phyloP scores from a whole-genome alignment of 208 protist species.

The Leishmania gerbilli region DNA sequence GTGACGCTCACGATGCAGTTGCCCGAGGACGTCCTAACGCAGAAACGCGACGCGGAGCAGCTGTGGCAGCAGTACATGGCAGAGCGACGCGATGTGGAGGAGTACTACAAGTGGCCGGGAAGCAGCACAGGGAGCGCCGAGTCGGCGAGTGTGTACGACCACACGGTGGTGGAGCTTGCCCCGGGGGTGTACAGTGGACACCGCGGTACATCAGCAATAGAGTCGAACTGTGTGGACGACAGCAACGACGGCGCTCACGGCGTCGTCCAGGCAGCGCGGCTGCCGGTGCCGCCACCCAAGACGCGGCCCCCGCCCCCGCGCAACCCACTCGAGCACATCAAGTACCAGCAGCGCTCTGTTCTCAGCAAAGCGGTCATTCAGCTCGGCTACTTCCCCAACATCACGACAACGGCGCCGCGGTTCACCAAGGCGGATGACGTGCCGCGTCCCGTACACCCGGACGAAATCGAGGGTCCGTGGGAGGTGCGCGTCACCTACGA shows the following conservation, averaged over 20 bases:
- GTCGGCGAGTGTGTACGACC: slow-evolving; percentile 66
- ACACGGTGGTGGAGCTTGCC: slow-evolving; percentile 72
- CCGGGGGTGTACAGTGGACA: slow-evolving; percentile 56
- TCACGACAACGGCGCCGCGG: slow-evolving; percentile 52
- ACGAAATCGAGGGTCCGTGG: slow-evolving; percentile 91
- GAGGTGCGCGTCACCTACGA: slow-evolving; percentile 86
- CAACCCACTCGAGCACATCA: slow-evolving; percentile 80
- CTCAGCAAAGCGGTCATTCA: slow-evolving; percentile 76
- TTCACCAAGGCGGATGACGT: slow-evolving; percentile 46
- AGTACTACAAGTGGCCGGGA: slow-evolving; percentile 78
- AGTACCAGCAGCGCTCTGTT: slow-evolving; percentile 55
- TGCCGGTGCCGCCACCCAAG: slow-evolving; percentile 73
- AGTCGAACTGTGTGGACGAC: neutral
- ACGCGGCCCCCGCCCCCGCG: slow-evolving; percentile 41
- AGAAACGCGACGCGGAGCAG: slow-evolving; percentile 83
- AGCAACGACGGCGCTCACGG: slow-evolving; percentile 23
- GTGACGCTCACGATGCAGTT: slow-evolving; percentile 66
- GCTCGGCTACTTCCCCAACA: slow-evolving; percentile 86
- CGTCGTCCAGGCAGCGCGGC: slow-evolving; percentile 49
- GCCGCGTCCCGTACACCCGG: slow-evolving; percentile 81
- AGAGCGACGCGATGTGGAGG: slow-evolving; percentile 65
- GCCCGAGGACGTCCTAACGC: slow-evolving; percentile 58
- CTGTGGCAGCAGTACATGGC: slow-evolving; percentile 77
- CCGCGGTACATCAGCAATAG: neutral
- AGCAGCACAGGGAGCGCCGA: slow-evolving; percentile 1